Conservation (phyloP, 139 green algal species). For the Deuterostichococcus epilithicus region DNA sequence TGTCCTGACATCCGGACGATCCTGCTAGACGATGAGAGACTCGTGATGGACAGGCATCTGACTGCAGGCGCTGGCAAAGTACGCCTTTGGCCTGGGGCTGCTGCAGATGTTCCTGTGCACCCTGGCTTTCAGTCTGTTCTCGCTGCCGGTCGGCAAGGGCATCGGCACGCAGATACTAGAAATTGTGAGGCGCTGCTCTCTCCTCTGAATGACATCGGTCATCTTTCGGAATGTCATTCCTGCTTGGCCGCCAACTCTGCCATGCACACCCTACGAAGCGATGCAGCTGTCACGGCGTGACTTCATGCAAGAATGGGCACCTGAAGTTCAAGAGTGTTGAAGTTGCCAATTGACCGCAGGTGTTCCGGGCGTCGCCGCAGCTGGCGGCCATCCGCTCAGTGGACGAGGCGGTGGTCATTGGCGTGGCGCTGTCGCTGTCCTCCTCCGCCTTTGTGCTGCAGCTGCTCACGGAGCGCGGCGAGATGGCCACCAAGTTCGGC, state of each 20-base stretch:
- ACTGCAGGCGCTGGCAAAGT: constrained; percentile 80
- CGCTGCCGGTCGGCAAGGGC: constrained; percentile 69
- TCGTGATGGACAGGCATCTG: neutral
- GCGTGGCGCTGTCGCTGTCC: constrained; percentile 81
- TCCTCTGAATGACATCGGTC: neutral
- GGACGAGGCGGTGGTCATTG: constrained; percentile 87
- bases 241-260: too few species aligned
- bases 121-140: constrained; percentile 66
- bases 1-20: neutral
- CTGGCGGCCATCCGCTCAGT: constrained; percentile 47
- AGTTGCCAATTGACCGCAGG: too few species aligned
- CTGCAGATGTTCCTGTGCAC: constrained; percentile 76
- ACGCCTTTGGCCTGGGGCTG: constrained; percentile 88
- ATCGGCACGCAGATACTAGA: constrained; percentile 83
- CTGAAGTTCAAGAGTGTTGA: too few species aligned
- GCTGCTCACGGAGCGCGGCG: constrained; percentile 81
- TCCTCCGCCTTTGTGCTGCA: constrained; percentile 92
- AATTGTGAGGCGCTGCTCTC: constrained; percentile 34
- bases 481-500: constrained; percentile 80
- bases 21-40: neutral
- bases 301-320: too few species aligned
- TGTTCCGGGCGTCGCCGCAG: constrained; percentile 1
- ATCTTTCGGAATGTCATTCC: too few species aligned
- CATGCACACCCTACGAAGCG: too few species aligned
- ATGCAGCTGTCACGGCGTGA: too few species aligned